Evolutionary conservation across 2,329 filamentous ascomycete genomes (phyloP).

Genomic region (Botrytis fabae): DNA sequence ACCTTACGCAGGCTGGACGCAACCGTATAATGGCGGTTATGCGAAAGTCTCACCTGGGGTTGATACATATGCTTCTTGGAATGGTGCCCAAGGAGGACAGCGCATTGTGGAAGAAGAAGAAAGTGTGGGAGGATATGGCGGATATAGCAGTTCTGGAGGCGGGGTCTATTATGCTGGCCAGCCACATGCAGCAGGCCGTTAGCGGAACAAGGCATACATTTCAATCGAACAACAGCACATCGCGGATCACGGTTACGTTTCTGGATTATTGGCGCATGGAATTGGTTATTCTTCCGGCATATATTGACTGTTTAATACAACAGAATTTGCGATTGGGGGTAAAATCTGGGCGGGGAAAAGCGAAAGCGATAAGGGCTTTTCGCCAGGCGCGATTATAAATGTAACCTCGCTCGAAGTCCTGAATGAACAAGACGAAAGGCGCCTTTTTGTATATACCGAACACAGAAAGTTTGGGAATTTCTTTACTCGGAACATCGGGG

Average conservation of each 20-base stretch:
- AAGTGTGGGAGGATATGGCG: slow-evolving; percentile 29
- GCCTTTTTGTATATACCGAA: slow-evolving; percentile 19
- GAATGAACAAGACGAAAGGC: not conserved
- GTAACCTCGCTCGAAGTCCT: slow-evolving; percentile 6
- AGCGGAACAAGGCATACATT: slow-evolving; percentile 4
- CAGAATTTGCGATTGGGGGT: not conserved
- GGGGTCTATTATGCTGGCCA: slow-evolving; percentile 36
- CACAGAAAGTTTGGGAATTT: slow-evolving; percentile 10
- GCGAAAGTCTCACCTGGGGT: slow-evolving; percentile 32
- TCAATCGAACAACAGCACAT: slow-evolving; percentile 1
- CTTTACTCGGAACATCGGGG: slow-evolving; percentile 3
- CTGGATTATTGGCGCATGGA: slow-evolving; percentile 9
- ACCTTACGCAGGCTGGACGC: slow-evolving; percentile 36
- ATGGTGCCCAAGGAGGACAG: slow-evolving; percentile 28
- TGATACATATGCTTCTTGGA: slow-evolving; percentile 37
- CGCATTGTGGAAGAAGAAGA: slow-evolving; percentile 30
- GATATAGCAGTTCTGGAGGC: slow-evolving; percentile 33
- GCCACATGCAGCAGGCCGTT: slow-evolving; percentile 29
- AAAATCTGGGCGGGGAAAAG: slow-evolving; percentile 1
- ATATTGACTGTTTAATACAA: not conserved
- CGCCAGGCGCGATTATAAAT: slow-evolving; percentile 9
- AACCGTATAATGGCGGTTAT: slow-evolving; percentile 32
- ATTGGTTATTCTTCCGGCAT: slow-evolving; percentile 9
- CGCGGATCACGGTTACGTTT: slow-evolving; percentile 8
- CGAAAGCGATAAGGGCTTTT: slow-evolving; percentile 14